These are phyloP conservation scores for Amauroascus niger DNA, from an alignment of 2,329 filamentous ascomycete species.

Conservation along the genomic window DNA sequence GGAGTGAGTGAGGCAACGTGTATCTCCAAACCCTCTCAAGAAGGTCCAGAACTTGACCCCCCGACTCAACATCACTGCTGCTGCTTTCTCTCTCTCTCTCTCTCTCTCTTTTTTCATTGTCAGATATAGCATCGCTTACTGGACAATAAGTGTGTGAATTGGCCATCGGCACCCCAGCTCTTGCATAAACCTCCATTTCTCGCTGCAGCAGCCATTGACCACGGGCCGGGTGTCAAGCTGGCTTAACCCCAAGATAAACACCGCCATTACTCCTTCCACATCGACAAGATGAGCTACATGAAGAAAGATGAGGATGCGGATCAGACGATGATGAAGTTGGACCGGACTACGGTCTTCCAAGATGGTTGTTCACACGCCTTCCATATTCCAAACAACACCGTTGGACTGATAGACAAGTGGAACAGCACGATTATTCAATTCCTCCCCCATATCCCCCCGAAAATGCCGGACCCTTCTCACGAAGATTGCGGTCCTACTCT, in stretches of 20 bases:
- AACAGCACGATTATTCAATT: slow-evolving; percentile 91
- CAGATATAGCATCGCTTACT: not conserved
- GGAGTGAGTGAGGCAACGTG: slow-evolving; percentile 18
- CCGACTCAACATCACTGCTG: not conserved
- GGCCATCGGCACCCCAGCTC: slow-evolving; percentile 20
- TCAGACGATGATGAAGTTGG: slow-evolving; percentile 86
- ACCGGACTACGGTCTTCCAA: slow-evolving; percentile 96
- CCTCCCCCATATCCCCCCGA: slow-evolving; percentile 89
- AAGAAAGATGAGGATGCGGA: slow-evolving; percentile 99
- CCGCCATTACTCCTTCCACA: not conserved
- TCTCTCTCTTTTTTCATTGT: not conserved
- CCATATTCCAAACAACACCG: slow-evolving; percentile 14
- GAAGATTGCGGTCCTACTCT: slow-evolving; percentile 91
- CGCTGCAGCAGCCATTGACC: slow-evolving; percentile 7
- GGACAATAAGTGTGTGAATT: slow-evolving; percentile 15
- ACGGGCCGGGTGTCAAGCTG: slow-evolving; percentile 8
- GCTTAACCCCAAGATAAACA: not conserved
- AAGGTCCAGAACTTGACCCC: not conserved
- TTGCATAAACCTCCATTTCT: slow-evolving; percentile 10
- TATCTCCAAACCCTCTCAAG: slow-evolving; percentile 12
- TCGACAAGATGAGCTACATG: slow-evolving; percentile 71
- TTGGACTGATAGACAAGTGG: not conserved
- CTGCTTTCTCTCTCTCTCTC: too few species aligned
- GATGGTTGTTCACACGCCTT: slow-evolving; percentile 57
- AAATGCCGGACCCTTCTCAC: slow-evolving; percentile 95